These are phyloP conservation scores for Heliamphora pulchella DNA, from an alignment of 179 eudicot genomes.

Conservation along the genomic window DNA sequence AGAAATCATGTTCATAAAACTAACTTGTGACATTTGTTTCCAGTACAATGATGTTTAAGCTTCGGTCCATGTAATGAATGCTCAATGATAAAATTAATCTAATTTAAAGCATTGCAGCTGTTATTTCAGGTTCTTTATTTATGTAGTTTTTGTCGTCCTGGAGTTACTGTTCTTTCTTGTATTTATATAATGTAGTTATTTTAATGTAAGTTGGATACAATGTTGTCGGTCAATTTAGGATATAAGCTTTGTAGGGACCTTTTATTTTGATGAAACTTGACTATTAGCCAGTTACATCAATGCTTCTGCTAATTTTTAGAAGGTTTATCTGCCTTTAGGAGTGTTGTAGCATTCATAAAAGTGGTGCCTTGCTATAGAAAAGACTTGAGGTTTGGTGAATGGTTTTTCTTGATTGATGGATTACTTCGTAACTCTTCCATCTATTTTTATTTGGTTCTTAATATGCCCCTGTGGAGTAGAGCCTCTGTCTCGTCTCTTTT, in stretches of 20 bases:
- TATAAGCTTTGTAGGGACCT: not conserved
- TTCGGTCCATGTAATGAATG: not conserved
- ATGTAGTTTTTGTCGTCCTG: not conserved
- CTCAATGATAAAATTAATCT: not conserved
- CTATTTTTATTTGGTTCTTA: not conserved
- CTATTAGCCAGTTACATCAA: not conserved
- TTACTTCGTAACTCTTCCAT: not conserved
- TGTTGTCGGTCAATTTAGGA: not conserved
- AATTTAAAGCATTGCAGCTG: not conserved
- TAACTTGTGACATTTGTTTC: not conserved
- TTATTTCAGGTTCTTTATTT: not conserved
- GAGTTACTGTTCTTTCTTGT: not conserved
- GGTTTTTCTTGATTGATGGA: conserved; percentile 7
- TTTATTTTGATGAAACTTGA: not conserved
- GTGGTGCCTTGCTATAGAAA: not conserved
- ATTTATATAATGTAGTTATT: not conserved
- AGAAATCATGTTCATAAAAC: not conserved
- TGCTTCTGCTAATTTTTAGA: conserved; percentile 7
- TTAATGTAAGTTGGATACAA: not conserved
- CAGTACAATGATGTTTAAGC: not conserved
- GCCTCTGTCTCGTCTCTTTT: not conserved
- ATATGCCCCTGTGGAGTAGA: not conserved
- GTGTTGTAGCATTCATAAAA: not conserved
- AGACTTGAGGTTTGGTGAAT: not conserved
- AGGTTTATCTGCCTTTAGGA: not conserved